Conservation (phyloP, 768 basidiomycete genomes). For the Lanmaoa pseudosensibilis region DNA sequence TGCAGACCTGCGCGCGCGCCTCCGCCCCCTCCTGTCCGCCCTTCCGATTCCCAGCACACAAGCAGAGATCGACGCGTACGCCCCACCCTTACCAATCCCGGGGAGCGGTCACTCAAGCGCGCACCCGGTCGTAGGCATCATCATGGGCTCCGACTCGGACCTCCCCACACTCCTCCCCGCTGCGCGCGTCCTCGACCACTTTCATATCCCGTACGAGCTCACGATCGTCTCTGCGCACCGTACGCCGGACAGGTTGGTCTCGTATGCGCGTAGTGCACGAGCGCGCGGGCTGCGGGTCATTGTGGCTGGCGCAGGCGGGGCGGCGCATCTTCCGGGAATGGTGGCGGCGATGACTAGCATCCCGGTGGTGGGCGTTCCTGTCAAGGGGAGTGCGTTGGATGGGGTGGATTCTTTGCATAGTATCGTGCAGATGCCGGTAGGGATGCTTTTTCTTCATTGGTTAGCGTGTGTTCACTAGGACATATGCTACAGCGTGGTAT, state of each 20-base stretch:
- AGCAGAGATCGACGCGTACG: conserved; percentile 53
- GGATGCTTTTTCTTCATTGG: conserved; percentile 31
- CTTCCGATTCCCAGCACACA: conserved; percentile 45
- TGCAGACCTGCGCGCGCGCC: conserved; percentile 62
- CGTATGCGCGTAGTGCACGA: conserved; percentile 76
- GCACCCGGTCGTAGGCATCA: conserved; percentile 83
- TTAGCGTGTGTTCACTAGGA: neutral
- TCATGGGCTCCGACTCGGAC: conserved; percentile 99
- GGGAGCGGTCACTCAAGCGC: conserved; percentile 57
- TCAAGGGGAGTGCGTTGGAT: conserved; percentile 90
- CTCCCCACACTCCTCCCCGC: conserved; percentile 91
- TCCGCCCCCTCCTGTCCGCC: conserved; percentile 72
- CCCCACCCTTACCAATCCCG: conserved; percentile 45
- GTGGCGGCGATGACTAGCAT: conserved; percentile 91
- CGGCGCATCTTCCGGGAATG: conserved; percentile 98
- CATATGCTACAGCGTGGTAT: conserved; percentile 71
- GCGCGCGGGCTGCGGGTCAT: conserved; percentile 68
- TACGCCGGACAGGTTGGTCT: conserved; percentile 82
- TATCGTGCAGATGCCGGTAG: conserved; percentile 98
- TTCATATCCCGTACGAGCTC: conserved; percentile 85
- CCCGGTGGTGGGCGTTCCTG: conserved; percentile 95
- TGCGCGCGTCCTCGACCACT: conserved; percentile 79
- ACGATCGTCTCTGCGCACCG: conserved; percentile 97
- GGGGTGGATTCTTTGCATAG: conserved; percentile 97
- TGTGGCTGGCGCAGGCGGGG: conserved; percentile 97